A percentile compares a stretch with the other conserved stretches of the same genome.
Evolutionary conservation across 169 alveolate species (phyloP).

Genomic region (Eimeria acervulina): DNA sequence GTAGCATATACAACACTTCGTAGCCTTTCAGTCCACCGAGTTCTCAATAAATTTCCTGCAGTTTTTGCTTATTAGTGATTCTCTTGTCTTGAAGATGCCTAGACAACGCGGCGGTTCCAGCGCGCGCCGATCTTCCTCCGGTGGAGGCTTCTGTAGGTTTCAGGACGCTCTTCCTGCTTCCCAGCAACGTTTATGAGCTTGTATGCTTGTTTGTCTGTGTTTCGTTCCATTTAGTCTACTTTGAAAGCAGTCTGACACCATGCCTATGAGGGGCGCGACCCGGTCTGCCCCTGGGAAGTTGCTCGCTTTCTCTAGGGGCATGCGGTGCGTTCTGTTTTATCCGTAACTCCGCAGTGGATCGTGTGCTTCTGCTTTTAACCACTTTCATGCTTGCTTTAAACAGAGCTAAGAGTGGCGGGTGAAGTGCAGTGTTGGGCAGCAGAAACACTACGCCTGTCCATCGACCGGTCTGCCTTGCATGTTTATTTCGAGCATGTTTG

Average conservation of each 20-base stretch:
- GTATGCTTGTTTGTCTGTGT: background rate
- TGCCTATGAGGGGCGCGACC: background rate
- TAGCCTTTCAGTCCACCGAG: background rate
- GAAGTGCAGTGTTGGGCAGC: background rate
- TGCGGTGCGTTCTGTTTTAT: background rate
- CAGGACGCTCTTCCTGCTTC: background rate
- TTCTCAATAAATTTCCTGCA: background rate
- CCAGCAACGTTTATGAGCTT: background rate
- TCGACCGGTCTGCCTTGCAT: background rate
- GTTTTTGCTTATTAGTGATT: background rate
- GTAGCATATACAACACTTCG: background rate
- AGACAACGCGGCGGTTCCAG: constrained; percentile 74
- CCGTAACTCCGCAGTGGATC: background rate
- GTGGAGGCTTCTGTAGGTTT: constrained; percentile 77
- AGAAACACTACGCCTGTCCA: background rate
- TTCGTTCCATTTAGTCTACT: background rate
- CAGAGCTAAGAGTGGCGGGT: background rate
- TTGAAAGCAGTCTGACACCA: background rate
- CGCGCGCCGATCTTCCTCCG: constrained; percentile 78
- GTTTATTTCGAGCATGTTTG: background rate
- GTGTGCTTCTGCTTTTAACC: background rate
- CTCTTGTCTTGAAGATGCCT: constrained; percentile 44
- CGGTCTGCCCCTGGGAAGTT: background rate
- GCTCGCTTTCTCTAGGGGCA: constrained; percentile 8
- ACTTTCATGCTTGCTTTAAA: background rate